Evolutionary conservation across 2,329 filamentous ascomycete genomes (phyloP), one percentile per base, ranked within the genome.

Genomic region (Paecilomyces niveus): DNA sequence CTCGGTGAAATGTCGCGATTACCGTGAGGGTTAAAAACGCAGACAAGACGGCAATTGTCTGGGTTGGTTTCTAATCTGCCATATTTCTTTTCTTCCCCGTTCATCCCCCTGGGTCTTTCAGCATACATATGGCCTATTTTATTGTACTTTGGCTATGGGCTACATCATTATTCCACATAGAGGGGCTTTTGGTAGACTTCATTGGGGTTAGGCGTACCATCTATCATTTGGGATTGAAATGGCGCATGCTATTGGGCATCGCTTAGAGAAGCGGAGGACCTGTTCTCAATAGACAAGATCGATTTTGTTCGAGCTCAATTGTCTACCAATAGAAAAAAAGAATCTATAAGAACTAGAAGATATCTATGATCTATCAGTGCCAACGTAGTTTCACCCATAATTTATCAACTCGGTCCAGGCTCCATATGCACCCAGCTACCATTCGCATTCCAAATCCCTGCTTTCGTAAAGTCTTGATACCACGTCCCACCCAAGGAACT

Each of bases 1-100:
- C 3, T 76, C 78, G 54, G 77, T 80, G 11, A 65, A 67, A n/a
- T 80, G 78, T 62, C 68, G 68, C 26, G 65, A 74, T 52, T 66
- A 75, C 57, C 54, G 59, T 24, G 61, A 66, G 26, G 53, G 62
- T 4, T 65, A 57, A 59, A 45, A 45, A 18, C n/a, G n/a, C 6
- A 5, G 35, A 8, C 3, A 54, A 29, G 45, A 49, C 8, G 21
- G 3, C 22, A n/a, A 45, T 22, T 22, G 13, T 53, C 15, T 13
- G 10, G 24, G 3, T 52, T 5, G 21, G n/a, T 52, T 52, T 21
- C n/a, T 24, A 6, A 22, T 9, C 5, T 50, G 3, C 45, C 13
- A 29, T 29, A 29, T 29, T 29, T 29, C 5, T 39, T 39, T 39
- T n/a, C 6, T 21, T 4, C 2, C 18, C 39, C 9, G 39, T n/a